Evolutionary conservation across 2,329 filamentous ascomycete genomes (phyloP), one percentile per base, ranked within the genome.

Genomic region (Aspergillus sp.): DNA sequence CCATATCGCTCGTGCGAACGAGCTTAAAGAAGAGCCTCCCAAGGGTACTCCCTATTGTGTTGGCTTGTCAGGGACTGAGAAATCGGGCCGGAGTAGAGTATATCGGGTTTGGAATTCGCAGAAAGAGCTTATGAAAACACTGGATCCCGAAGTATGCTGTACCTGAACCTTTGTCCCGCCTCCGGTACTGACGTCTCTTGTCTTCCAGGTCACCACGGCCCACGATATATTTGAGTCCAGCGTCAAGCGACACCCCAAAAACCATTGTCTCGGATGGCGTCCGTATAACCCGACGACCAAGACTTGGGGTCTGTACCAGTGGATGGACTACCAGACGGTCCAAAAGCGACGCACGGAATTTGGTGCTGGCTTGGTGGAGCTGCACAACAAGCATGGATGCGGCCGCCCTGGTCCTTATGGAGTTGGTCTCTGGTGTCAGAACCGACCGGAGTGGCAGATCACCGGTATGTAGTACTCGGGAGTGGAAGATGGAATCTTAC

Each of bases 361-460:
- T 54, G 93, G 93, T 51, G 86, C 85, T 33, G 93, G 91, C 46
- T 68, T 97, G 38, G 83, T 90, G 33, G 85, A 93, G 67, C 70
- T 97, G 53, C 88, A 95, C 67, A 78, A 85, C 62, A 76, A 81
- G 57, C 73, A 81, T 49, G 87, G 88, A 41, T 75, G 91, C 36
- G 76, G 75, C 9, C 79, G 75, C 5, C 70, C 76, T 38, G 83
- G 61, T 40, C 60, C 85, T 60, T 85, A 86, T 62, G 87, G 85
- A 42, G 75, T 94, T 50, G 89, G 88, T 19, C 69, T 95, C 39
- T 95, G 88, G 88, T 88, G 86, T 59, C 86, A 89, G 66, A 94
- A 94, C 68, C 78, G 88, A 47, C 84, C 88, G 0, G 88, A 95
- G 68, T 95, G 88, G 89, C 88, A 94, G 73, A 82, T 95, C 48